Conservation (phyloP, 192 early-diverging fungal species). For the Allomyces macrogynus region DNA sequence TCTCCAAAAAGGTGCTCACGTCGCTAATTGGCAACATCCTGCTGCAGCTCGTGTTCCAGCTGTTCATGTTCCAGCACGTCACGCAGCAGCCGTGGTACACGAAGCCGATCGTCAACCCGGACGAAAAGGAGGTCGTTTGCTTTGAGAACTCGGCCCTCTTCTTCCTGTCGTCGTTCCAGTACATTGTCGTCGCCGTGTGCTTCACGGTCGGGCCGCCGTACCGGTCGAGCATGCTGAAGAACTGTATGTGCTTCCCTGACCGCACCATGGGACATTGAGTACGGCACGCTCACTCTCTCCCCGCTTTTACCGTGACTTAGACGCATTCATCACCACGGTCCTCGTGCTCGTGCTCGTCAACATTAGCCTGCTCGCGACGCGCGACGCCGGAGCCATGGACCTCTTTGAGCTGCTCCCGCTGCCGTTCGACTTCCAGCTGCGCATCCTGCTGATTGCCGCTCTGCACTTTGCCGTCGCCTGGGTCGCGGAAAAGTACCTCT, state of each 20-base stretch:
- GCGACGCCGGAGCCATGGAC: no score
- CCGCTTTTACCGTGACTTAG: no score
- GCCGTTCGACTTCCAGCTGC: no score
- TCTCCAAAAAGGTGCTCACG: constrained; percentile 74
- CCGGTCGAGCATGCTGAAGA: constrained; percentile 67
- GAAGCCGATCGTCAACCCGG: constrained; percentile 33
- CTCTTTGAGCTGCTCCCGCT: no score
- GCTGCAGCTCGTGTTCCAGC: constrained; percentile 65
- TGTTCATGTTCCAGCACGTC: constrained; percentile 3
- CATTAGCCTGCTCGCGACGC: constrained; percentile 10
- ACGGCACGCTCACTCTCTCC: no score
- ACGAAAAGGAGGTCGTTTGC: constrained; percentile 46
- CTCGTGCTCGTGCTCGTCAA: constrained; percentile 25
- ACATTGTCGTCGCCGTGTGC: constrained; percentile 69
- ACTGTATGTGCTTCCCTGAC: constrained; percentile 46
- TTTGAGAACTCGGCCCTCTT: constrained; percentile 89
- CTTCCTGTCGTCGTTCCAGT: constrained; percentile 77
- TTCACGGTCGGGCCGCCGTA: constrained; percentile 92
- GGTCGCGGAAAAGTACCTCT: no score
- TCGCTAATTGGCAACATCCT: constrained; percentile 75
- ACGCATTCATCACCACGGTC: constrained; percentile 24
- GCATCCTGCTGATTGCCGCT: no score
- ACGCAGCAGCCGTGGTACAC: constrained; percentile 14
- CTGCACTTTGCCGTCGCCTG: no score
- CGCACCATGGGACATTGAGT: no score